Conservation (phyloP, 2,329 filamentous ascomycete species). For the Neospermospora avenae region DNA sequence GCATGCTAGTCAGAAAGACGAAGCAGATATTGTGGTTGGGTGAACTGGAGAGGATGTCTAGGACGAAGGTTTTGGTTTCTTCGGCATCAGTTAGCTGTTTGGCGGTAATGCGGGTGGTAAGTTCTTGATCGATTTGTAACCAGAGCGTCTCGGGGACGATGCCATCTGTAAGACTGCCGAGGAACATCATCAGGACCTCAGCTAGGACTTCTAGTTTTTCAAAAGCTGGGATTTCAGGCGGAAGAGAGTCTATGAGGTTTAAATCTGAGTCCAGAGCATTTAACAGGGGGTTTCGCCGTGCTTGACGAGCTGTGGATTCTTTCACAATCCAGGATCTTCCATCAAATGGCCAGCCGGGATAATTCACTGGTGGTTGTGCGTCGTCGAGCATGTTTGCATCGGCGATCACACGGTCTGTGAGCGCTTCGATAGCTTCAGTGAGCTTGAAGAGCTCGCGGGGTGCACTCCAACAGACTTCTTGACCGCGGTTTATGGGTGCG, state of each 20-base stretch:
- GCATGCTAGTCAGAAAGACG: constrained; percentile 78
- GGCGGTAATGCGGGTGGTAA: constrained; percentile 43
- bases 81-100: constrained; percentile 46
- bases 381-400: constrained; percentile 61
- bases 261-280: constrained; percentile 72
- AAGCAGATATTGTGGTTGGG: constrained; percentile 86
- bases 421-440: constrained; percentile 69
- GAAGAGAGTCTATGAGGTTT: constrained; percentile 58
- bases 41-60: constrained; percentile 69
- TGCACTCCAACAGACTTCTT: constrained; percentile 69
- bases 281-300: constrained; percentile 40
- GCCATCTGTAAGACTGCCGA: constrained; percentile 73
- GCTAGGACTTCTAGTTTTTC: constrained; percentile 73
- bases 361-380: constrained; percentile 47
- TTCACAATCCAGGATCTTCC: constrained; percentile 34
- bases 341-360: constrained; percentile 58
- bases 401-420: constrained; percentile 55
- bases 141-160: constrained; percentile 70
- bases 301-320: constrained; percentile 35
- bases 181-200: constrained; percentile 70
- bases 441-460: constrained; percentile 87
- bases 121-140: constrained; percentile 60
- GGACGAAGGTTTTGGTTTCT: constrained; percentile 57
- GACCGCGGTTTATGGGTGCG: constrained; percentile 40
- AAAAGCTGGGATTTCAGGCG: constrained; percentile 58